Percentiles rank a stretch among this genome's conserved stretches.
Conservation (phyloP, 352 stramenopile species). For the Albugo candida region DNA sequence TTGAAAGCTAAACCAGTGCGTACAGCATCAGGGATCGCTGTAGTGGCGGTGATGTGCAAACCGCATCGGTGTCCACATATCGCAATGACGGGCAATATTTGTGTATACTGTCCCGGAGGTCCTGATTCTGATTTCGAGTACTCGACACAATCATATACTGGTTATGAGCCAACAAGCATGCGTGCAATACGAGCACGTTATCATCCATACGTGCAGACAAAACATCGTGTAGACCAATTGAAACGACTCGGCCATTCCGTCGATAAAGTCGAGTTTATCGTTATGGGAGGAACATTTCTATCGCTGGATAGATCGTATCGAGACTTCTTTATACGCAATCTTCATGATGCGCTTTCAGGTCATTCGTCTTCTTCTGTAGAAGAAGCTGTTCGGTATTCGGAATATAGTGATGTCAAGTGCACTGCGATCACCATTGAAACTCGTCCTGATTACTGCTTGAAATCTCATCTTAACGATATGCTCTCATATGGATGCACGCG, state of each 20-base stretch:
- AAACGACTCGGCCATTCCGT: conserved; percentile 82
- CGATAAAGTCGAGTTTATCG: conserved; percentile 95
- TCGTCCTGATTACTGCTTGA: conserved; percentile 92
- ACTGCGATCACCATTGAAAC: conserved; percentile 96
- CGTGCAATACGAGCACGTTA: conserved; percentile 89
- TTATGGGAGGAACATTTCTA: conserved; percentile 96
- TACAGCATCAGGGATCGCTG: conserved; percentile 87
- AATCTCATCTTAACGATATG: conserved; percentile 94
- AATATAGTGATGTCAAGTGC: conserved; percentile 71
- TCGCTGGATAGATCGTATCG: conserved; percentile 87
- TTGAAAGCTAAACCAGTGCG: conserved; percentile 91
- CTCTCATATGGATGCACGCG: conserved; percentile 91
- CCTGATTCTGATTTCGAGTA: conserved; percentile 97
- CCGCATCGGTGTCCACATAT: conserved; percentile 96
- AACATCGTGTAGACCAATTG: conserved; percentile 81
- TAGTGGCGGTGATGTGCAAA: conserved; percentile 97
- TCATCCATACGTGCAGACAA: conserved; percentile 87
- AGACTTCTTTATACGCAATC: conserved; percentile 92
- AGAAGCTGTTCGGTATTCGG: conserved; percentile 87
- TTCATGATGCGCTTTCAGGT: conserved; percentile 91
- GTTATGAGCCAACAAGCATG: conserved; percentile 96
- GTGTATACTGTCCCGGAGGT: conserved; percentile 91
- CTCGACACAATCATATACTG: conserved; percentile 90
- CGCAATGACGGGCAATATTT: conserved; percentile 92
- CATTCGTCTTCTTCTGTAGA: conserved; percentile 79